Evolutionary conservation across 306 rosid genomes (phyloP).

Genomic region (Fagus crenata): DNA sequence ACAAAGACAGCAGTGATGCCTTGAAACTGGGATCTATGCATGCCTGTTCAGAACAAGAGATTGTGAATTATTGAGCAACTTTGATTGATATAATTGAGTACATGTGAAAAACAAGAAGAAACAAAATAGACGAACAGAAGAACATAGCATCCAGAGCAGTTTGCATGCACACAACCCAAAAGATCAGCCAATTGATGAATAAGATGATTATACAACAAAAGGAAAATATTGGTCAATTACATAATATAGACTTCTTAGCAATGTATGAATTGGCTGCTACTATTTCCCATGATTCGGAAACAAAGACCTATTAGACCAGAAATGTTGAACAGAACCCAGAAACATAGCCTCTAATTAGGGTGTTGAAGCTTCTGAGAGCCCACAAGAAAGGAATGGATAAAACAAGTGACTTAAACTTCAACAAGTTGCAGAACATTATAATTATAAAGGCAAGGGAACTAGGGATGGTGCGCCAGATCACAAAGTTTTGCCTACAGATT

Average conservation of each 20-base stretch:
- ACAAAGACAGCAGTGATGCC: slow-evolving; percentile 77
- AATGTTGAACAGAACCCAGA: background rate
- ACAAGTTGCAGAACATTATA: background rate
- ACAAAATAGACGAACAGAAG: slow-evolving; percentile 23
- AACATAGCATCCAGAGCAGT: slow-evolving; percentile 19
- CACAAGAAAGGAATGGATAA: background rate
- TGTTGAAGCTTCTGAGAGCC: background rate
- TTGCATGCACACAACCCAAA: slow-evolving; percentile 13
- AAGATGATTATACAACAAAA: slow-evolving; percentile 11
- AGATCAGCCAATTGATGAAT: slow-evolving; percentile 17
- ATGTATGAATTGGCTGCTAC: background rate
- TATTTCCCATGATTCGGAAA: background rate
- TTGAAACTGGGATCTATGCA: slow-evolving; percentile 78
- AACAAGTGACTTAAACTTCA: background rate
- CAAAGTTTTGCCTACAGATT: background rate
- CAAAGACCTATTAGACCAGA: background rate
- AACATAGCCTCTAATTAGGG: background rate
- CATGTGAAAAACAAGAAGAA: slow-evolving; percentile 7
- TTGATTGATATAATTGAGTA: slow-evolving; percentile 12
- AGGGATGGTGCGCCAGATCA: background rate
- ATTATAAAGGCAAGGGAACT: background rate
- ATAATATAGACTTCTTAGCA: background rate
- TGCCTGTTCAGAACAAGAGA: slow-evolving; percentile 42
- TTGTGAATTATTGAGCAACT: slow-evolving; percentile 23
- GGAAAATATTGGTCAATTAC: background rate